Evolutionary conservation across 2,329 filamentous ascomycete genomes (phyloP), one percentile per base, ranked within the genome.

Genomic region (Akanthomyces dipterigenus): DNA sequence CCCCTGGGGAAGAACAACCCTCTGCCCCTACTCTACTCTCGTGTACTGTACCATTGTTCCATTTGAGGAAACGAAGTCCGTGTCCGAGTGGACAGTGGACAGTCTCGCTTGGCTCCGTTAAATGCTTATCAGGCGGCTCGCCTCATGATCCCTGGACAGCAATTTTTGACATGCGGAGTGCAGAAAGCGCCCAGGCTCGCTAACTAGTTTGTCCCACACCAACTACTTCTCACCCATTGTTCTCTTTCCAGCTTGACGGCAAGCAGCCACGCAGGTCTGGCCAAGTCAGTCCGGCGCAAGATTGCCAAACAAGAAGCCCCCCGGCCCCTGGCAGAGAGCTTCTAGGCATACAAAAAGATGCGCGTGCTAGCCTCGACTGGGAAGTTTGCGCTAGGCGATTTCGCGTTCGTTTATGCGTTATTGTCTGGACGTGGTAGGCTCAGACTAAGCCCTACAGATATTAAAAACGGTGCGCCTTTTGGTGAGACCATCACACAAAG

Each of bases 401-500:
- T 34, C 20, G 42, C 18, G 8, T 38, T 48, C 11, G 36, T 48
- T 20, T 36, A n/a, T 26, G 31, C 40, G 18, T 40, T 57, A 34
- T 26, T 49, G 8, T 49, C 16, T 26, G 9, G 45, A 8, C 14
- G 31, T 34, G 7, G 31, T 22, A 12, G 14, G 55, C 51, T 22
- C 20, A 18, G 9, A 26, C 56, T 59, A 59, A 59, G 56, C 56
- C 56, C 56, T 59, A 51, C 26, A 20, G 56, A 59, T 59, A 59
- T 59, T 59, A 59, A 59, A 31, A 34, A 43, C 48, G 24, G 20
- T 34, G 16, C n/a, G 5, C 28, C 40, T 14, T 55, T 28, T n/a
- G 16, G 31, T 42, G 36, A 54, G 51, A 54, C 22, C 16, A 34
- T n/a, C 8, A 38, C 34, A 42, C 20, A 24, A 38, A 24, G 50